phyloP scores from a whole-genome alignment of 495 filamentous ascomycete species.

The Penicillium taxi region DNA sequence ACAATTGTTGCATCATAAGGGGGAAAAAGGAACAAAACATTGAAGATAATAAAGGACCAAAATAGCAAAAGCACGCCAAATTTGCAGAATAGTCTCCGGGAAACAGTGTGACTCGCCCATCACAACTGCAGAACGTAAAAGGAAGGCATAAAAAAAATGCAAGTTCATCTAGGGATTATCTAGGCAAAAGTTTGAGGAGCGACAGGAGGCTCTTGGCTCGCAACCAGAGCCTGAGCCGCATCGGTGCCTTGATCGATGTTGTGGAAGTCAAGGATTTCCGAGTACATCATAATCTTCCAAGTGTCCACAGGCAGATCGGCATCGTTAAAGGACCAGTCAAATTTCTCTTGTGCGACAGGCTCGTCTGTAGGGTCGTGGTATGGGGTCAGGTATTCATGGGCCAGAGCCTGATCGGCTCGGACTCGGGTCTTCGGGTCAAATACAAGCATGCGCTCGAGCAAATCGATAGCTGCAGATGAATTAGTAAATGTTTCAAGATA shows the following conservation, averaged over 20 bases:
- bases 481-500: slow-evolving; percentile 10
- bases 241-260: slow-evolving; percentile 65
- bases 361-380: slow-evolving; percentile 98
- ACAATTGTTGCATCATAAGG: slow-evolving; percentile 17
- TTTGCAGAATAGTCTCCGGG: slow-evolving; percentile 9
- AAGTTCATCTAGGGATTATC: slow-evolving; percentile 3
- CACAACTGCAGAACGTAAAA: slow-evolving; percentile 8
- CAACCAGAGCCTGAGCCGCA: slow-evolving; percentile 28
- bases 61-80: slow-evolving; percentile 12
- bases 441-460: slow-evolving; percentile 94
- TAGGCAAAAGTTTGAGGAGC: slow-evolving; percentile 28
- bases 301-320: slow-evolving; percentile 96
- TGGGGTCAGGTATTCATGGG: slow-evolving; percentile 87
- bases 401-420: slow-evolving; percentile 72
- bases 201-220: slow-evolving; percentile 22
- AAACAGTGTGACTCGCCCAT: slow-evolving; percentile 3
- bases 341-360: slow-evolving; percentile 92
- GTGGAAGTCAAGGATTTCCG: slow-evolving; percentile 97
- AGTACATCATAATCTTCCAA: slow-evolving; percentile 99
- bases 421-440: slow-evolving; percentile 93
- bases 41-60: slow-evolving; percentile 4
- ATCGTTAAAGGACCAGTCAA: slow-evolving; percentile 99
- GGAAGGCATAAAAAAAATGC: neutral
- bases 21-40: slow-evolving; percentile 7
- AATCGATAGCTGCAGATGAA: slow-evolving; percentile 63